Evolutionary conservation across 2,329 filamentous ascomycete species (phyloP).

Genomic region (Pezicula rhizophila): DNA sequence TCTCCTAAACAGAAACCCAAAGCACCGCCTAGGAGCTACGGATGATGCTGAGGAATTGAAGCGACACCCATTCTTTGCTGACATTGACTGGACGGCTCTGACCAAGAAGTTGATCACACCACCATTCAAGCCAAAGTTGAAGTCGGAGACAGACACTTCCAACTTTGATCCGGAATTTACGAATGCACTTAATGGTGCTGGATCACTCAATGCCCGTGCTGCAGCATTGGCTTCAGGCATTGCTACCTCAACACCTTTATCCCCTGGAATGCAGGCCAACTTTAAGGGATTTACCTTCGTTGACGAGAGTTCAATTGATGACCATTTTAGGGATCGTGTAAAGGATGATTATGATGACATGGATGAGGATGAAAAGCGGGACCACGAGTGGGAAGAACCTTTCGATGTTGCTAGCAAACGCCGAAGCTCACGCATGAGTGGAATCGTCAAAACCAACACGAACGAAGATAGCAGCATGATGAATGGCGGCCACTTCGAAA

Average conservation of each 20-base stretch:
- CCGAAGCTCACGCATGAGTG: conserved; percentile 53
- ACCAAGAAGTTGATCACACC: conserved; percentile 88
- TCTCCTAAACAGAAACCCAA: conserved; percentile 91
- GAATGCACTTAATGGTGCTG: conserved; percentile 80
- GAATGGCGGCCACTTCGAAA: conserved; percentile 56
- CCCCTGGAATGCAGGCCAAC: conserved; percentile 93
- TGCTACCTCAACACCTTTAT: conserved; percentile 84
- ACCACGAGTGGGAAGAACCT: conserved; percentile 27
- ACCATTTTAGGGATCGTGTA: conserved; percentile 60
- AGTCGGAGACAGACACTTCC: conserved; percentile 91
- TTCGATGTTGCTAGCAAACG: conserved; percentile 40
- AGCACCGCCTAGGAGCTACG: conserved; percentile 85
- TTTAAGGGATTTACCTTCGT: conserved; percentile 99
- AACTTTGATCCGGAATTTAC: conserved; percentile 99
- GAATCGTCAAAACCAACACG: conserved; percentile 49
- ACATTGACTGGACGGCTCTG: conserved; percentile 87
- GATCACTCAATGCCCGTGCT: conserved; percentile 85
- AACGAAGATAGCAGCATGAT: conserved; percentile 57
- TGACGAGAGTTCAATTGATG: conserved; percentile 92
- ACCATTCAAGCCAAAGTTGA: conserved; percentile 95
- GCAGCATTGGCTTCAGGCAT: conserved; percentile 80
- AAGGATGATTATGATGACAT: conserved; percentile 53
- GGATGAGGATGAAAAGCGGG: conserved; percentile 51
- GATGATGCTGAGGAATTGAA: conserved; percentile 92
- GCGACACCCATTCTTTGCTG: conserved; percentile 86